Base-by-base conservation (phyloP, 1,284 basidiomycete genomes). In the Singerocomus inundabilis region DNA sequence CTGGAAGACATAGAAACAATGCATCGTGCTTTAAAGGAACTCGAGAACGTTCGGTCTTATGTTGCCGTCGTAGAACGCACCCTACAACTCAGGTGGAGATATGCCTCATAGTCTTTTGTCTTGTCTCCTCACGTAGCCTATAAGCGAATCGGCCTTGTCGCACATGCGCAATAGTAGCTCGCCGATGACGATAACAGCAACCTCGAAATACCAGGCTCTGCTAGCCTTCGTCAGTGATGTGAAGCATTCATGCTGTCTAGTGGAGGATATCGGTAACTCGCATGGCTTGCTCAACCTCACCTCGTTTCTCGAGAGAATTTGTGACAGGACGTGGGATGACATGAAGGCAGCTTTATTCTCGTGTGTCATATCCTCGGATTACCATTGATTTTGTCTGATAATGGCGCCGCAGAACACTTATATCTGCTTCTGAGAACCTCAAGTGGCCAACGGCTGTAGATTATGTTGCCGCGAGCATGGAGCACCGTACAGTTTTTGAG, bases 401-500 rank as follows among this genome's bases (percentile, higher is more conserved):
- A 21, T 37, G 28, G n/a, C 11, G 31, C 39, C 39, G 44, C 57
- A 93, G 90, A 33, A 67, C 74, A 5, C 72, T 96, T 9, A 69
- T 86, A 15, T 66, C 71, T 35, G 78, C 81, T 4, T 76, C 88
- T 2, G 91, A 93, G 65, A 77, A 75, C 32, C 68, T 97, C 30
- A 78, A 82, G 25, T 97, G 93, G 93, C 94, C 94, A 4, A 80
- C 80, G 59, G 71, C 77, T 10, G 78, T 92, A 2, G 78, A 90
- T 57, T 91, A 89, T 58, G 60, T 71, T 8, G 57, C 75, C 1
- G 74, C 78, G 2, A 61, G 75, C 4, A 60, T 72, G 11, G 74
- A 79, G 21, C 73, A 84, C 43, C 73, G 85, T 44, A 73, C 72
- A 38, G 68, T 69, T 0, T 96, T 97, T 61, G 88, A 93, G 66